Evolutionary conservation across 2,329 filamentous ascomycete species (phyloP).

Genomic region (Ascochyta pisi): DNA sequence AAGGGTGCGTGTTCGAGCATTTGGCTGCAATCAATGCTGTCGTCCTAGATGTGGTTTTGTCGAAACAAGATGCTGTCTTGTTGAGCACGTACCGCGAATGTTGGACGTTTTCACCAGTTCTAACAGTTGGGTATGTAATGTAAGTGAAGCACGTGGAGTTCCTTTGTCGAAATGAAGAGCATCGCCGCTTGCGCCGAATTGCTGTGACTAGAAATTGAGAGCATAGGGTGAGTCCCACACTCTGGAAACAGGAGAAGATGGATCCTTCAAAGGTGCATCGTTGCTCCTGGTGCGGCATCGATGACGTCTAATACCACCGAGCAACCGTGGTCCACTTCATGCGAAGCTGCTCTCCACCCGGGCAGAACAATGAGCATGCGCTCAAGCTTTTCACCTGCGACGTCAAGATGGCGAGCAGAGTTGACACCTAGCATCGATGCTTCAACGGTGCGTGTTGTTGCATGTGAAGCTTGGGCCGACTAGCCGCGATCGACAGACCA

Average conservation of each 20-base stretch:
- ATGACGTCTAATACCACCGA: constrained; percentile 8
- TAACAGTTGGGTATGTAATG: too few relatives aligned
- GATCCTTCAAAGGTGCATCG: background rate
- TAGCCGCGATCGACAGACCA: constrained; percentile 12
- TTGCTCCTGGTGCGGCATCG: constrained; percentile 1
- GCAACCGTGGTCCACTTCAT: background rate
- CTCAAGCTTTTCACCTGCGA: background rate
- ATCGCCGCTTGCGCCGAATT: too few relatives aligned
- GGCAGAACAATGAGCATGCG: constrained; percentile 2
- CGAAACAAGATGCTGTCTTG: background rate
- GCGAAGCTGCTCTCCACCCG: constrained; percentile 3
- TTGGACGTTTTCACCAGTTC: too few relatives aligned
- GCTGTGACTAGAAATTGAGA: too few relatives aligned
- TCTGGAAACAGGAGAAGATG: too few relatives aligned
- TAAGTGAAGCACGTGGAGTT: too few relatives aligned
- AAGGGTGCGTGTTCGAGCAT: background rate
- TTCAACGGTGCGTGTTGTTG: constrained; percentile 10
- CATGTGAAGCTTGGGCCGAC: constrained; percentile 18
- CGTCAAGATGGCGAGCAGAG: constrained; percentile 2
- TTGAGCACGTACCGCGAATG: background rate
- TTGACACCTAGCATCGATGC: constrained; percentile 6
- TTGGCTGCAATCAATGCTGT: background rate
- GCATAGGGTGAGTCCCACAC: too few relatives aligned
- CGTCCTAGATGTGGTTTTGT: background rate
- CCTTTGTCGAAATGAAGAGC: too few relatives aligned